Evolutionary conservation across 2,329 filamentous ascomycete genomes (phyloP), one percentile per base, ranked within the genome.

Genomic region (Calycina marina): DNA sequence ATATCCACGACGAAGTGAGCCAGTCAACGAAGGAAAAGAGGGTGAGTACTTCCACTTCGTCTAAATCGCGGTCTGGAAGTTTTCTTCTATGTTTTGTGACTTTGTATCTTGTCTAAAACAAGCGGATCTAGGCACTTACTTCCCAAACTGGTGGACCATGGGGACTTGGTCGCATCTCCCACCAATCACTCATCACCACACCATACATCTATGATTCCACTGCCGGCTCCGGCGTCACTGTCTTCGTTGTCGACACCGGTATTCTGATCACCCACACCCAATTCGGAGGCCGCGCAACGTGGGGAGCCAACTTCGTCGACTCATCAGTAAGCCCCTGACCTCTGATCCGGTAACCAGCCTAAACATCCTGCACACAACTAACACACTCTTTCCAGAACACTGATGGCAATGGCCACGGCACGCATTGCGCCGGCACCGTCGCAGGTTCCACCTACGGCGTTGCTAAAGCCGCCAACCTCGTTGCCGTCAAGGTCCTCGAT

Each of bases 371-470:
- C 8, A 13, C 11, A 25, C 12, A 16, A 12, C 30, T 34, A 26
- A 44, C 30, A 32, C 30, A 13, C 24, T 4, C 4, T 12, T 4
- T 24, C 18, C 9, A 41, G 48, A 47, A 54, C 35, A 53, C 48
- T 14, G 57, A 61, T 36, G 47, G 47, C 17, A 53, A 57, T 27
- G 48, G 59, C 6, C 60, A 62, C 12, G 59, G 59, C 20, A 60
- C 57, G 12, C 60, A 62, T 38, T 53, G 55, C 13, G 52, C 56
- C 12, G 59, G 56, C 5, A 62, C 58, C 2, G 50, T 56, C 14
- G 35, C 22, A 15, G 35, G 35, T 6, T 30, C 15, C 20, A 57
- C 52, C 2, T 61, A 58, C 36, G 58, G 59, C 35, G 53, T 61
- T 3, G 52, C 56, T 24, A 61, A 60, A 41, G 40, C 45, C 11